Evolutionary conservation across 495 filamentous ascomycete species (phyloP).

Genomic region (Mycothermus thermophilus): DNA sequence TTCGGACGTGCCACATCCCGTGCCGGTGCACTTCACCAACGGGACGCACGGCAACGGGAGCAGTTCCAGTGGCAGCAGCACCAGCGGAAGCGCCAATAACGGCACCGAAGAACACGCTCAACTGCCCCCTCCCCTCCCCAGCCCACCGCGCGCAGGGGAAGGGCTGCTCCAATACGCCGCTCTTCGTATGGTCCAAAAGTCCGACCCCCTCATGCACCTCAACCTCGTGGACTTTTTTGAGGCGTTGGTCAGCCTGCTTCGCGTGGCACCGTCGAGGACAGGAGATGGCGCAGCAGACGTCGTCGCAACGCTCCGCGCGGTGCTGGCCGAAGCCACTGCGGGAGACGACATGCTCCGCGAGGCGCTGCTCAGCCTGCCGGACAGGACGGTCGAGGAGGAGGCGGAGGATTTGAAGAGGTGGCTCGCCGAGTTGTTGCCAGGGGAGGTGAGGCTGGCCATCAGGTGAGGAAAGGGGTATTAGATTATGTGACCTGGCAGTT

Average conservation of each 20-base stretch:
- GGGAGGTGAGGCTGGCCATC: conserved; percentile 8
- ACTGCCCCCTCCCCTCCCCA: not conserved
- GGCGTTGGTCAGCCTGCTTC: conserved; percentile 43
- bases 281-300: too few relatives aligned
- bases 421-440: conserved; percentile 24
- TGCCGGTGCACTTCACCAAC: conserved; percentile 35
- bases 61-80: too few relatives aligned
- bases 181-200: conserved; percentile 56
- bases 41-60: conserved; percentile 1
- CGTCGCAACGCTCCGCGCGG: conserved; percentile 24
- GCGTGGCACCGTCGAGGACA: conserved; percentile 28
- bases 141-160: conserved; percentile 12
- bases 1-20: conserved; percentile 46
- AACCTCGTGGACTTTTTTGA: conserved; percentile 64
- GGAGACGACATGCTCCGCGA: conserved; percentile 27
- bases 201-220: conserved; percentile 68
- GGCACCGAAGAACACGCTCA: not conserved
- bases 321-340: conserved; percentile 26
- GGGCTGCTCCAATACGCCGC: conserved; percentile 66
- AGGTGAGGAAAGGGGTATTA: conserved; percentile 3
- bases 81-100: not conserved
- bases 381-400: conserved; percentile 32
- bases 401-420: conserved; percentile 26
- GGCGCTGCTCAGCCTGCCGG: conserved; percentile 28
- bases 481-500: too few relatives aligned